Base-by-base conservation (phyloP, 371 early-diverging fungal genomes). In the Lichtheimia ramosa region DNA sequence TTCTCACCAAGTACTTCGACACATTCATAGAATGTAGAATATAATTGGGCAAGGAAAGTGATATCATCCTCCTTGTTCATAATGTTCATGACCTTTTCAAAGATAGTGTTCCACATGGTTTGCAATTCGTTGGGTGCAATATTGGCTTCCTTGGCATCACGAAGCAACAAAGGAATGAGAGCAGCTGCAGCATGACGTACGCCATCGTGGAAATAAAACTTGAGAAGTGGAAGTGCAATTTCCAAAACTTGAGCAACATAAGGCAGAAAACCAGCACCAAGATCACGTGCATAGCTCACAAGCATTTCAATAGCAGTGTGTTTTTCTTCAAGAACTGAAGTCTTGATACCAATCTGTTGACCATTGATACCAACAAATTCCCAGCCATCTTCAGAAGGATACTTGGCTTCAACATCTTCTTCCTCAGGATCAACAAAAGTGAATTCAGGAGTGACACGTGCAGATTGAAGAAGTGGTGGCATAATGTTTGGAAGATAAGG, bases 301-400 rank as follows among this genome's bases (percentile, higher is more conserved):
- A 99, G 77, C 97, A 98, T 97, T 71, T 98, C 98, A 23, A 98
- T 90, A 23, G 99, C 98, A 20, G 94, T 93, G 74, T 91, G 91
- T 75, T 97, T 99, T 63, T 98, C 98, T 70, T 99, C 98, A 58
- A 99, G 75, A 12, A 90, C 85, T 14, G 94, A 86, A 16, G 98
- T 97, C 75, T 91, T 90, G 83, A 99, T 95, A 54, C 95, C 97
- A 60, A 99, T 86, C 69, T 91, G 92, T 74, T 96, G 92, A 20
- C 92, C 95, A 41, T 92, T 89, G 41, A 93, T 81, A 56, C 81
- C 88, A 50, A 92, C 87, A 74, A 96, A 93, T 71, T 96, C 94
- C 97, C 97, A 98, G 4, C 94, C 96, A 62, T 98, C 97, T 62
- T 96, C 97, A 43, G 92, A 80, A 20, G 92, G 81, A 65, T 92